Evolutionary conservation across 148 eudicot species (phyloP), one percentile per base, ranked within the genome.

Genomic region (Nepenthes gracilis): DNA sequence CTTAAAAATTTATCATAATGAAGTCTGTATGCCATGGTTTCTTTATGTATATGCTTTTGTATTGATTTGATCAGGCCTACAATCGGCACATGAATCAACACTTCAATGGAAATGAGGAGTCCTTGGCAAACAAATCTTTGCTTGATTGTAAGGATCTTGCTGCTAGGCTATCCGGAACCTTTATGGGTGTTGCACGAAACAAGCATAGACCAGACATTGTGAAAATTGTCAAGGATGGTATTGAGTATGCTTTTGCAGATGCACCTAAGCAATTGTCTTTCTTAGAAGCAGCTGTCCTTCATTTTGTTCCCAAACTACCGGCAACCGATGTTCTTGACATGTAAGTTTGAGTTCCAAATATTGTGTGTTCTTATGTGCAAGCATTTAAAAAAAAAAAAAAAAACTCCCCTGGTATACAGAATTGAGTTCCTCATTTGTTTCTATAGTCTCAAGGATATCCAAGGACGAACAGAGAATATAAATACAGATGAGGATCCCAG

Each of bases 401-500:
- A 23, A 23, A 23, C 0, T 23, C 23, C 23, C 23, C 23, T 23
- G 43, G 7, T 6, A 53, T 23, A 47, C 33, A 12, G 32, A 50
- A 34, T 59, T 35, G 9, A 34, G 32, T 9, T 54, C 12, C 3
- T 36, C 35, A 35, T 55, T 48, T 33, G 66, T 4, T 38, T 72
- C 55, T 66, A 37, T 57, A 93, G 99, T 48, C 67, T 93, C 47
- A 84, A 73, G 69, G 78, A 77, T 67, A 85, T 86, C 59, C 80
- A 84, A 68, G 74, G 77, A 57, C 76, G 80, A 66, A 81, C 85
- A 5, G 80, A 76, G 71, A 79, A 81, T 67, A 83, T 86, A 55
- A 80, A 83, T 73, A 86, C 80, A n/a, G 95, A 86, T 76, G 81
- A 80, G 65, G 85, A 93, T 75, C 96, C 97, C 47, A 88, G 96